Evolutionary conservation across 768 basidiomycete genomes (phyloP), one percentile per base, ranked within the genome.

Genomic region (Pleurotus giganteus): DNA sequence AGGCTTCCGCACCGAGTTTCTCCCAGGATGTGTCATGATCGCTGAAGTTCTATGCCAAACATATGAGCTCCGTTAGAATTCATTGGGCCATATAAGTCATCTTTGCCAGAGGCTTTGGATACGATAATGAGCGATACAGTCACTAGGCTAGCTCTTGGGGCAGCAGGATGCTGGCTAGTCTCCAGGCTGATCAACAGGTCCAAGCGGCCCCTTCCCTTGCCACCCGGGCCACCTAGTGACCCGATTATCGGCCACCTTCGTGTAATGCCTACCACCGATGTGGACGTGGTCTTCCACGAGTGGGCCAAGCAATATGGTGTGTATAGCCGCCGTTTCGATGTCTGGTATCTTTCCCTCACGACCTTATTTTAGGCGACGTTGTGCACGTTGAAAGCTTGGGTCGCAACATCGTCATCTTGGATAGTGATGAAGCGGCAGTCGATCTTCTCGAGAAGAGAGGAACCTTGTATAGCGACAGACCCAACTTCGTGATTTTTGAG

Each of bases 191-290:
- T 41, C 2, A 41, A 7, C 2, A 13, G 5, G 39, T 2, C n/a
- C 19, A 19, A 13, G 12, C 39, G 19, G 7, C 39, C 2, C 12
- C 19, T n/a, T 0, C 43, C 41, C 8, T 23, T 65, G 11, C 71
- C 73, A 5, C 73, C 72, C 12, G 65, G 74, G 21, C 73, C 71
- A 2, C 72, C 71, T 5, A 61, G 65, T 7, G 71, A 75, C 50
- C 69, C 70, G 3, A 34, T 75, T 44, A 63, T 75, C 12, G 74
- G 74, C 7, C 71, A 75, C 54, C 57, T 70, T 15, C 65, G 71
- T 5, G 54, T 65, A 8, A 66, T 75, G n/a, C 74, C 73, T 11
- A 26, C 63, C 1, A 55, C 60, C n/a, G 59, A 65, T 36, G 60
- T 62, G 42, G 63, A 65, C 3, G 58, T 63, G 3, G 60, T 61